Evolutionary conservation across 495 filamentous ascomycete species (phyloP).

Genomic region (Halenospora varia): DNA sequence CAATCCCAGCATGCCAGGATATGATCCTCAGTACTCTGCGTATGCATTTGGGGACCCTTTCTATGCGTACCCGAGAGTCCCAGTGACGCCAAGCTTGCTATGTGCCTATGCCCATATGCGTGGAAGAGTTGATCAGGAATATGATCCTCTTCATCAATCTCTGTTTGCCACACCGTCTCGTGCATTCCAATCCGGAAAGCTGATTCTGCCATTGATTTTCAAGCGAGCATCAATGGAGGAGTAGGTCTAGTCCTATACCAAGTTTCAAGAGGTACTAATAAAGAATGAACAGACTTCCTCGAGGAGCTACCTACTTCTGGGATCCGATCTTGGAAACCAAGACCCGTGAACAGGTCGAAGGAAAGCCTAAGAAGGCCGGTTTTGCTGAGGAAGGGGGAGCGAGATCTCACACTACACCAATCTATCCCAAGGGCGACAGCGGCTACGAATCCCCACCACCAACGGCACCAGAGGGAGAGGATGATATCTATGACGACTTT

Average conservation of each 20-base stretch:
- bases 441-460: not conserved
- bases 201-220: not conserved
- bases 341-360: too few species aligned
- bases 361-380: too few species aligned
- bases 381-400: too few species aligned
- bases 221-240: not conserved
- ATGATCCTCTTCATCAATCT: constrained; percentile 11
- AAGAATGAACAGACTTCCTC: constrained; percentile 2
- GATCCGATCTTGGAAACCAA: too few species aligned
- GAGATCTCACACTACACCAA: too few species aligned
- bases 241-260: constrained; percentile 1
- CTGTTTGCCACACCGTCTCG: constrained; percentile 6
- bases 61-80: not conserved
- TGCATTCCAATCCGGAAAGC: not conserved
- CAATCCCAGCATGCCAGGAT: too few species aligned
- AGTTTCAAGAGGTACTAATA: not conserved
- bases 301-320: constrained; percentile 9
- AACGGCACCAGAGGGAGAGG: too few species aligned
- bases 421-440: not conserved
- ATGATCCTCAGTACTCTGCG: not conserved
- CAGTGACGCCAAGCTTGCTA: constrained; percentile 15
- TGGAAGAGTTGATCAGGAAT: not conserved
- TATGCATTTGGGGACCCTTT: not conserved
- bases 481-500: too few species aligned
- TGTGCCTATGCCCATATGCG: constrained; percentile 16